Conservation (phyloP, 208 protist genomes). For the Acanthamoeba rhysodes region DNA sequence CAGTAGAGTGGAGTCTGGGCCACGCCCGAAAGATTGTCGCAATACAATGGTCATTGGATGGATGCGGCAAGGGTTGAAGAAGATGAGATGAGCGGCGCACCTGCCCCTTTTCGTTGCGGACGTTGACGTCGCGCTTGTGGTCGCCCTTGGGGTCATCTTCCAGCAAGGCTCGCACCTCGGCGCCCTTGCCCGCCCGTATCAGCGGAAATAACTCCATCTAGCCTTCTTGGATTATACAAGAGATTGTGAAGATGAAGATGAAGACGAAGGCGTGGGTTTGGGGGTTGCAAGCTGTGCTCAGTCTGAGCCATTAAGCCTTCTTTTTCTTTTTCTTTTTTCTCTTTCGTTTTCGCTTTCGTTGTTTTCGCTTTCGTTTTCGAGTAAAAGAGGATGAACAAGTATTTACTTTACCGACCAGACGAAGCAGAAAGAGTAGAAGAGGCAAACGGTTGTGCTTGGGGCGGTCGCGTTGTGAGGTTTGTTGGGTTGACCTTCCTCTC, state of each 20-base stretch:
- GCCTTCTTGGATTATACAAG: neutral
- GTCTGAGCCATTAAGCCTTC: neutral
- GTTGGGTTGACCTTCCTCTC: neutral
- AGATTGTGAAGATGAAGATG: neutral
- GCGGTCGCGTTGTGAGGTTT: too few species aligned
- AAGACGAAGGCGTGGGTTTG: too few species aligned
- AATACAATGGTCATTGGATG: too few species aligned
- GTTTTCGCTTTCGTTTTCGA: neutral
- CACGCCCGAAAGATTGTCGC: neutral
- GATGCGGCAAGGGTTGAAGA: too few species aligned
- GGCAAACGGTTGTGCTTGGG: too few species aligned
- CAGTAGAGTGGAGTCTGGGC: slow-evolving; percentile 12
- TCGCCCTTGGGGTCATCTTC: neutral
- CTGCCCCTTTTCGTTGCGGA: slow-evolving; percentile 16
- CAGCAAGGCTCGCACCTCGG: neutral
- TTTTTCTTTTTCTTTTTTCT: neutral
- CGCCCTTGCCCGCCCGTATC: neutral
- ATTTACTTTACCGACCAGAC: neutral
- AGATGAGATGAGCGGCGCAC: neutral
- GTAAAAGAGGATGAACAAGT: neutral
- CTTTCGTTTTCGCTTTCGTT: neutral
- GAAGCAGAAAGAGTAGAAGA: neutral
- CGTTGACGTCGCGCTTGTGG: slow-evolving; percentile 16
- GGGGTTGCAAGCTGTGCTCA: neutral
- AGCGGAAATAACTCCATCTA: slow-evolving; percentile 26